Evolutionary conservation across 441 rosid species (phyloP), one percentile per base, ranked within the genome.

Genomic region (Aquilaria agallochum): DNA sequence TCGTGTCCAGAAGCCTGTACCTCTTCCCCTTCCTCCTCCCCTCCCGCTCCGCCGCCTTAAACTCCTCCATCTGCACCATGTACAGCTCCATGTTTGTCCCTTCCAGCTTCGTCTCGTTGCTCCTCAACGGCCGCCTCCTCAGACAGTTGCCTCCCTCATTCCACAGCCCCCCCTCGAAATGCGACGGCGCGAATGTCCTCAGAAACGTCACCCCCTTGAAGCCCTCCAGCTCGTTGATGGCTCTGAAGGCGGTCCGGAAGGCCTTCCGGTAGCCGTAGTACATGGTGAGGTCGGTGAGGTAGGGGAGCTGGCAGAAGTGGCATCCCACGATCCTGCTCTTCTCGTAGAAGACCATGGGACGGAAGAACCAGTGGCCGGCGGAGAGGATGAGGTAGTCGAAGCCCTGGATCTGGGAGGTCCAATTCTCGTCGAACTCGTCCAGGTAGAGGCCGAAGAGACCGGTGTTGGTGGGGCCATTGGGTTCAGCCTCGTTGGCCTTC

Each of bases 81-180:
- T 92, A 84, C 2, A 84, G 71, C 69, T 79, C 89, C 70, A 77
- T 56, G 14, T 69, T 68, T 2, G 52, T 71, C 9, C 72, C 84
- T 13, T 80, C 81, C 58, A 81, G 60, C 27, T 44, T 31, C 2
- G 78, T 65, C 80, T 78, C 72, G 15, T 73, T 73, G 65, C 68
- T 78, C 64, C 27, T 32, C 31, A 66, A 76, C 31, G 85, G 92
- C 65, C 45, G 62, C 20, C 62, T 71, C 63, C 85, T 76, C 50
- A 73, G 50, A 54, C 92, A 83, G 46, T 83, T 59, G 9, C 89
- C 92, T 12, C 92, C 92, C 45, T 75, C 32, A 55, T 86, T 80
- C 92, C 92, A 86, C 15, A 74, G 0, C 30, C 89, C 92, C 5
- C 81, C 81, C 56, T 86, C 92, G 1, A 86, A 83, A 59, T 86